Evolutionary conservation across 1,139 yeast genomes (phyloP), one percentile per base, ranked within the genome.

Genomic region (Yamadazyma aaseri): DNA sequence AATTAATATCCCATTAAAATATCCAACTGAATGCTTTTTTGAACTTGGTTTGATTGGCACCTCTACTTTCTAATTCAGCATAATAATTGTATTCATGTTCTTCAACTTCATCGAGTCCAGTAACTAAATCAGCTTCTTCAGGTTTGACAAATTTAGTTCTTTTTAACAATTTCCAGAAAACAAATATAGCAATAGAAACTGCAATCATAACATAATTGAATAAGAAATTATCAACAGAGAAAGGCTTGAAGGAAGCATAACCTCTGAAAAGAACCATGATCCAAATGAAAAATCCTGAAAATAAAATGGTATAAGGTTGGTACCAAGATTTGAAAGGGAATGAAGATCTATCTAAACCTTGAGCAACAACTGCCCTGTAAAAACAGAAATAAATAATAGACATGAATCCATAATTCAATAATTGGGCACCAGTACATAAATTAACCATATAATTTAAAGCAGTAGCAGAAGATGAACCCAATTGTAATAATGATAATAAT

Each of bases 391-490:
- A 86, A 1, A 83, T 80, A 25, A 78, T 52, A 38, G 78, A 63
- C 68, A 86, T 77, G 44, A 85, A 36, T 80, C 84, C 28, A 84
- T 56, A 37, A 83, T 70, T 84, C 51, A 85, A 74, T 45, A 85
- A 63, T 56, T 84, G 90, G 2, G 89, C 81, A 1, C 89, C 85
- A 2, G 95, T 85, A 45, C 83, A 82, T 46, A 86, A 63, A 47
- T 78, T 80, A 36, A 84, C 80, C 53, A 86, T 71, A 82, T 89
- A 85, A 51, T 73, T 73, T 47, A 86, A 69, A n/a, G 82, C 95
- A 12, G 71, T 74, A 14, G 76, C 72, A 26, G 89, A 77, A 1
- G 86, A 84, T 0, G 86, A 71, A 25, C 41, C 36, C 22, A 38
- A 32, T 22, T 1, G 86, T 72, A 1, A 86, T 75, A 39, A 81